Evolutionary conservation across 768 basidiomycete species (phyloP), one percentile per base, ranked within the genome.

Genomic region (Naganishia friedmannii): DNA sequence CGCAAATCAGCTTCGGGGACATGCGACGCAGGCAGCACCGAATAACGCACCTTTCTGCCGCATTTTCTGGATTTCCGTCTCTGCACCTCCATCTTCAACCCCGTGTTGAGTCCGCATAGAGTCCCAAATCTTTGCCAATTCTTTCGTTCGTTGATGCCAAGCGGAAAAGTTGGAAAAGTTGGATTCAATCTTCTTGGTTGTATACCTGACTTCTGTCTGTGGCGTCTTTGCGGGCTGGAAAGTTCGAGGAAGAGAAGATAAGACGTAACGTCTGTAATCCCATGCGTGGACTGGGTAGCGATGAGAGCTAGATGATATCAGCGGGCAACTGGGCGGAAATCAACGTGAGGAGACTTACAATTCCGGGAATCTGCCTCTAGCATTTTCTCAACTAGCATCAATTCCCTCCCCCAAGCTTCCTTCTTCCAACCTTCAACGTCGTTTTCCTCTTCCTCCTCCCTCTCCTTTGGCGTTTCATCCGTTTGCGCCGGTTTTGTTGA

Each of bases 81-180:
- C 57, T 53, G 29, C 68, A 23, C 8, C 32, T 17, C 19, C 17
- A 12, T 8, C 17, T 28, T 28, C 23, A 5, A 9, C n/a, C 28
- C 37, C 23, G 56, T 86, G 76, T 72, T 84, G 83, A 21, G 86
- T 87, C 34, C 79, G 79, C 42, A 75, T 65, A 26, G 57, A 71
- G 39, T 84, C 84, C 89, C 91, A 92, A 21, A 94, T 77, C 3
- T 84, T 84, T 0, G 84, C 77, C 32, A 91, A 83, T 9, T 93
- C 84, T 77, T 93, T 95, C 0, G 92, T 91, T 39, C 96, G 87
- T 74, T 96, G 93, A 80, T 99, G 96, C 96, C 96, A 99, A 26
- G 96, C 96, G 73, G 93, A 95, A 79, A 96, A 98, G 79, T 99
- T 98, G 39, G 92, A 95, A 78, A 98, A 93, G 77, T 92, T 97